Evolutionary conservation across 139 green algal species (phyloP).

Genomic region (Gonium pectorale): DNA sequence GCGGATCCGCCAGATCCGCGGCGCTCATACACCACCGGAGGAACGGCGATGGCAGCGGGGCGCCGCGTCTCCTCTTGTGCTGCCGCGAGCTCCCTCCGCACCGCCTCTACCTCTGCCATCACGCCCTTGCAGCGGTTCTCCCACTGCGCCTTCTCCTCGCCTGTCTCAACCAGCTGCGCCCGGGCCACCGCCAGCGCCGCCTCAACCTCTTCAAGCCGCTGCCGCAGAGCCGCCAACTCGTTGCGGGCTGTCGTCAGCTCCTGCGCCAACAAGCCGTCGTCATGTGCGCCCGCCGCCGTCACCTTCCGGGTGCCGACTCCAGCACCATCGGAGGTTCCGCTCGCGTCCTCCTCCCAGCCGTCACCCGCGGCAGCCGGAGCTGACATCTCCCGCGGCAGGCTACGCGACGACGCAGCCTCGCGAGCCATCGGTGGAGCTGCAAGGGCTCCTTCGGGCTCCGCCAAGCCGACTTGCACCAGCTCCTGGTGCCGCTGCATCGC

Average conservation of each 20-base stretch:
- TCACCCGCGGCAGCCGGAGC: too few relatives aligned
- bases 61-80: not conserved
- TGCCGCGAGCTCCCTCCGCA: not conserved
- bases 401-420: not conserved
- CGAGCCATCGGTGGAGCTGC: too few relatives aligned
- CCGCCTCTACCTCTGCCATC: not conserved
- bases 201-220: not conserved
- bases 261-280: too few relatives aligned
- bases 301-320: too few relatives aligned
- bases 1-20: too few relatives aligned
- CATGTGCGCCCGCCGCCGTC: too few relatives aligned
- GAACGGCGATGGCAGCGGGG: not conserved
- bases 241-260: not conserved
- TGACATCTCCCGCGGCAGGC: too few relatives aligned
- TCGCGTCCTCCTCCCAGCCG: too few relatives aligned
- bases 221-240: not conserved
- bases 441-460: not conserved
- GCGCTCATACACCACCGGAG: not conserved
- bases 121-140: not conserved
- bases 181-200: not conserved
- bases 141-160: not conserved
- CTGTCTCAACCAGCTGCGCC: not conserved
- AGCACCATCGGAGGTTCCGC: too few relatives aligned
- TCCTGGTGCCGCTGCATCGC: constrained; percentile 14
- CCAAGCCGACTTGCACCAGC: not conserved